A percentile compares a stretch with the other conserved stretches of the same genome.
Conservation (phyloP, 306 rosid species). For the Fagus sylvatica region DNA sequence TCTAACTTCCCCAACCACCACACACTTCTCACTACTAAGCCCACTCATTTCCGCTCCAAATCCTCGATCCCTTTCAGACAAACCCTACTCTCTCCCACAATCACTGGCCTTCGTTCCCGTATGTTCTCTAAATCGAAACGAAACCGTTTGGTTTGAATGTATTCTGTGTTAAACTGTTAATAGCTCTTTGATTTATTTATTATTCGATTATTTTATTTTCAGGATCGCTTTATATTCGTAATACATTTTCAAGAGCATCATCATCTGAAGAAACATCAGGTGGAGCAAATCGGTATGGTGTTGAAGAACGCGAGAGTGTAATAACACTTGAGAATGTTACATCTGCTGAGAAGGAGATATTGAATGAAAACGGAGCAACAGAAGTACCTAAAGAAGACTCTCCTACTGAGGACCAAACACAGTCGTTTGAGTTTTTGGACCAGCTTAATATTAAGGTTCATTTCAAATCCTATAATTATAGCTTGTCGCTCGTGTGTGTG, state of each 20-base stretch:
- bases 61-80: slow-evolving; percentile 7
- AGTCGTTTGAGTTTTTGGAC: slow-evolving; percentile 34
- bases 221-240: slow-evolving; percentile 16
- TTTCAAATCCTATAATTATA: background rate
- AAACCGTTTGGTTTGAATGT: background rate
- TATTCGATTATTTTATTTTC: slow-evolving; percentile 1
- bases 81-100: background rate
- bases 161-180: too few relatives aligned
- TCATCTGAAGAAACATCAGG: slow-evolving; percentile 37
- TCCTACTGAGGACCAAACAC: slow-evolving; percentile 33
- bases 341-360: slow-evolving; percentile 21
- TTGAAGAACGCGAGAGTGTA: slow-evolving; percentile 24
- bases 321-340: slow-evolving; percentile 26
- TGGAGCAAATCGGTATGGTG: slow-evolving; percentile 16
- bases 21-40: slow-evolving; percentile 8
- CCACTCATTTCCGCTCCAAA: slow-evolving; percentile 9
- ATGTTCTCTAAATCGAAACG: slow-evolving; percentile 18
- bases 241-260: slow-evolving; percentile 15
- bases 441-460: slow-evolving; percentile 28
- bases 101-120: slow-evolving; percentile 26
- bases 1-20: background rate
- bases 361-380: slow-evolving; percentile 1
- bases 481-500: too few relatives aligned
- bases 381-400: slow-evolving; percentile 41
- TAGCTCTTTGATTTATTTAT: background rate